A percentile compares a stretch with the other conserved stretches of the same genome.
phyloP scores from a whole-genome alignment of 169 alveolate species.

The Plasmodium berghei region DNA sequence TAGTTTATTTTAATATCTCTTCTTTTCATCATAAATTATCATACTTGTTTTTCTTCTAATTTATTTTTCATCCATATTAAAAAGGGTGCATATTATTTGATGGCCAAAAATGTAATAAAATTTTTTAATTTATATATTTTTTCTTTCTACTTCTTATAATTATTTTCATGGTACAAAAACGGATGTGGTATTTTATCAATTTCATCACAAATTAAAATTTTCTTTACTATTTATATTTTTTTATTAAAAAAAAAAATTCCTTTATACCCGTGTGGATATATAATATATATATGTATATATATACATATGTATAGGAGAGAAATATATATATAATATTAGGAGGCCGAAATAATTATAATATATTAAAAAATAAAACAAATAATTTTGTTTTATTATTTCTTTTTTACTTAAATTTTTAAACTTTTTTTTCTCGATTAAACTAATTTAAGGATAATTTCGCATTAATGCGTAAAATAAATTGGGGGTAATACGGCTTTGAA shows the following conservation, averaged over 20 bases:
- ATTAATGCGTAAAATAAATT: too few species aligned
- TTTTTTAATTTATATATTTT: not conserved
- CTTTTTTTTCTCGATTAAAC: too few species aligned
- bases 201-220: not conserved
- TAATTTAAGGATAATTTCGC: too few species aligned
- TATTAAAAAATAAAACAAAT: too few species aligned
- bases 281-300: not conserved
- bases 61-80: not conserved
- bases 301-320: not conserved
- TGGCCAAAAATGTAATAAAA: too few species aligned
- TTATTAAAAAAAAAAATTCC: not conserved
- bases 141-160: not conserved
- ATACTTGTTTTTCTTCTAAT: slow-evolving; percentile 13
- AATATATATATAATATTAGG: not conserved
- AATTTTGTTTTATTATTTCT: too few species aligned
- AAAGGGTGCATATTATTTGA: too few species aligned
- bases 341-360: not conserved
- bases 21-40: slow-evolving; percentile 3
- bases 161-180: too few species aligned
- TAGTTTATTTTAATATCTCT: not conserved
- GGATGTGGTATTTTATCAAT: not conserved
- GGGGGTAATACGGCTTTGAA: too few species aligned
- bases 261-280: not conserved
- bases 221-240: not conserved
- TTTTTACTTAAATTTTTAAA: too few species aligned